Evolutionary conservation across 805 yeast species (phyloP), one percentile per base, ranked within the genome.

Genomic region (Zygosaccharomyces gambellarensis): DNA sequence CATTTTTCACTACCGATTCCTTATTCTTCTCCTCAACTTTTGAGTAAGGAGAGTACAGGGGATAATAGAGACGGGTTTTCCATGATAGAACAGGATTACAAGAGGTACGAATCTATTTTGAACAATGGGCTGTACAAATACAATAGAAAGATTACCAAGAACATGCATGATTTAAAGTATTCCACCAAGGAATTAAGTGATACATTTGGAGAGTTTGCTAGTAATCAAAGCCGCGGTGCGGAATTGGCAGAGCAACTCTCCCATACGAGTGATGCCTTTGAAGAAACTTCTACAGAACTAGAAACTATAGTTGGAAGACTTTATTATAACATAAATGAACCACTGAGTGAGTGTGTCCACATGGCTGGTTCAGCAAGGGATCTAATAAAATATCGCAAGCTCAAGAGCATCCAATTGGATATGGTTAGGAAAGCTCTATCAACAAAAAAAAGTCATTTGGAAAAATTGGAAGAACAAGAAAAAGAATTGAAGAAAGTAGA

Each of bases 1-100:
- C 67, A 67, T 49, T 61, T 63, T 11, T 61, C 57, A 11, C 50
- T 68, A 44, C 71, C 71, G 7, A 54, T 63, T 9, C 66, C 69
- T 2, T 49, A 59, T 9, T 55, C 62, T 7, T 49, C 67, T 3
- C 48, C 63, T 0, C 65, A 62, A 36, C 28, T 55, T n/a, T 17
- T 57, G 32, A 51, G 55, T 11, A 61, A 58, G 32, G 63, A 58
- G n/a, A 25, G 29, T 9, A 23, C 48, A 5, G 22, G 23, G 23
- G 57, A 51, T 5, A 43, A 40, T 14, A 61, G 55, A 36, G 65
- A 60, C 38, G 53, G 54, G 11, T 63, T 64, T 43, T 50, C 56
- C 17, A 39, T 41, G n/a, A 52, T 64, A 23, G 69, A 67, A 34
- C 56, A 50, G 25, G 68, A 67, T 22, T 61, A 62, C 48, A 65